These are phyloP conservation scores for Drechslerella coelobrocha DNA, from an alignment of 2,329 filamentous ascomycete genomes.

Conservation along the genomic window DNA sequence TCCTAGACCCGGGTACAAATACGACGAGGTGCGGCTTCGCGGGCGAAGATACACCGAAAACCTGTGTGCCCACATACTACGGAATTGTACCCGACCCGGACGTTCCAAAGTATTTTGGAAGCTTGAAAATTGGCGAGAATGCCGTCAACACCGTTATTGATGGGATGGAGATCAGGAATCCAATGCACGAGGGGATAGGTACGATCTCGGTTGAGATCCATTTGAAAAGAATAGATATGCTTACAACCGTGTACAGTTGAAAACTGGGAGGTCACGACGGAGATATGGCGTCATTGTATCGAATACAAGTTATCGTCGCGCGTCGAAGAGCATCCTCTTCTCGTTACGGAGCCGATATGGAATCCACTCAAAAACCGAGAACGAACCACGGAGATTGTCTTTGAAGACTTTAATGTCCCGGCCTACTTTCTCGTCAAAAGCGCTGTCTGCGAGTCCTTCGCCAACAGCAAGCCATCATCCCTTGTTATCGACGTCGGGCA, in stretches of 20 bases:
- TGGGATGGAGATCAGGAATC: slow-evolving; percentile 85
- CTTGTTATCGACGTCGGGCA: slow-evolving; percentile 92
- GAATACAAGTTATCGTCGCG: slow-evolving; percentile 84
- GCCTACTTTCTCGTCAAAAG: slow-evolving; percentile 92
- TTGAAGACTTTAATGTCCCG: slow-evolving; percentile 95
- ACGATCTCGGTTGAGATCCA: neutral
- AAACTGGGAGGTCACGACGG: slow-evolving; percentile 91
- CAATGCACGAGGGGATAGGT: slow-evolving; percentile 69
- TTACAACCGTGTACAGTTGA: slow-evolving; percentile 70
- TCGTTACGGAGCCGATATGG: slow-evolving; percentile 95
- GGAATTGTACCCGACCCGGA: slow-evolving; percentile 63
- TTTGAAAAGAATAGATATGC: neutral
- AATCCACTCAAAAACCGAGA: slow-evolving; percentile 86
- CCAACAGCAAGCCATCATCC: slow-evolving; percentile 88
- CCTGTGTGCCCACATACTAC: slow-evolving; percentile 89
- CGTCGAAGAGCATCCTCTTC: slow-evolving; percentile 83
- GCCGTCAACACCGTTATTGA: slow-evolving; percentile 77
- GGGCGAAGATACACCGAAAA: slow-evolving; percentile 96
- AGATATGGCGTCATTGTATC: slow-evolving; percentile 91
- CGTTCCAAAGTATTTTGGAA: slow-evolving; percentile 59
- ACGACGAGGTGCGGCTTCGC: slow-evolving; percentile 93
- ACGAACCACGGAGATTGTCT: slow-evolving; percentile 92
- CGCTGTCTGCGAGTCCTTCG: slow-evolving; percentile 80
- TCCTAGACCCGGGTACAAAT: slow-evolving; percentile 93
- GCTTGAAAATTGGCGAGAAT: slow-evolving; percentile 84